Evolutionary conservation across 768 basidiomycete genomes (phyloP).

Genomic region (Leccinum sublutescens): DNA sequence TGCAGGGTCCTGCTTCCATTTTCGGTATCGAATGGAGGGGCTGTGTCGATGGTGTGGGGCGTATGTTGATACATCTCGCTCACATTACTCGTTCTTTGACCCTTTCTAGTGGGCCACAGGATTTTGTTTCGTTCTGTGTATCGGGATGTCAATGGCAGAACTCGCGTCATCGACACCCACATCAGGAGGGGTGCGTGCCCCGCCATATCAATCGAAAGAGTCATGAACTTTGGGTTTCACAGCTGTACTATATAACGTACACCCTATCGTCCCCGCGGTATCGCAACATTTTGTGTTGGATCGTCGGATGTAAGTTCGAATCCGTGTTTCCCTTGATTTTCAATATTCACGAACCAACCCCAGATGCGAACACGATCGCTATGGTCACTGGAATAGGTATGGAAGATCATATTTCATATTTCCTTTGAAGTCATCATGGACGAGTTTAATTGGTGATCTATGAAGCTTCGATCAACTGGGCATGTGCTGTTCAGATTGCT

Average conservation of each 20-base stretch:
- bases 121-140: slow-evolving; percentile 34
- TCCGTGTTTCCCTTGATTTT: background rate
- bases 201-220: background rate
- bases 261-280: slow-evolving; percentile 51
- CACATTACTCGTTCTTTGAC: background rate
- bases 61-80: slow-evolving; percentile 17
- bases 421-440: background rate
- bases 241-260: slow-evolving; percentile 69
- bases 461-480: slow-evolving; percentile 62
- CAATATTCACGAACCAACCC: background rate
- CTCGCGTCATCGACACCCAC: slow-evolving; percentile 39
- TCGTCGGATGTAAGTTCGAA: slow-evolving; percentile 35
- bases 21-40: slow-evolving; percentile 47
- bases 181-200: slow-evolving; percentile 28
- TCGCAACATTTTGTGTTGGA: slow-evolving; percentile 61
- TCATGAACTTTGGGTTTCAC: background rate
- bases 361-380: slow-evolving; percentile 51
- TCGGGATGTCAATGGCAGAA: slow-evolving; percentile 39
- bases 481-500: slow-evolving; percentile 58
- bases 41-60: slow-evolving; percentile 43
- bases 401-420: background rate
- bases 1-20: slow-evolving; percentile 42
- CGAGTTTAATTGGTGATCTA: slow-evolving; percentile 3
- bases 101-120: slow-evolving; percentile 34
- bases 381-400: slow-evolving; percentile 39